Base-by-base conservation (phyloP, 2,329 filamentous ascomycete genomes). In the Talaromyces funiculosus region DNA sequence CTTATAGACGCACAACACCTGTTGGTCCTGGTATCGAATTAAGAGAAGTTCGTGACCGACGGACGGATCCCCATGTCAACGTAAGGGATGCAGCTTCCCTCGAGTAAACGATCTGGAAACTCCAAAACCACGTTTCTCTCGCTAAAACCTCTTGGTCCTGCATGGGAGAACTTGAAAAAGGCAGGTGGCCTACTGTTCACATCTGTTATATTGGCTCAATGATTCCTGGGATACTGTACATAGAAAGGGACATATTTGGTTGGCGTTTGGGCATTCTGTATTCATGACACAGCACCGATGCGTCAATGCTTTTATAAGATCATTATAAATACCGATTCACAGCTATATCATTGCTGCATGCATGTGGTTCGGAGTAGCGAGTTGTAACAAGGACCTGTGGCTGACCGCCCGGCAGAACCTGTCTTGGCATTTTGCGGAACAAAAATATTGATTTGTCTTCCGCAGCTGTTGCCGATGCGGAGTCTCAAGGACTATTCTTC, bases 1-100 rank as follows among this genome's bases (percentile, higher is more conserved):
- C 73, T 18, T 77, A 90, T 70, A 82, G 90, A 71, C 81, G 81
- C 69, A 78, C 82, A 53, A 84, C 89, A 63, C 75, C 88, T 33
- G 83, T 92, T 57, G 92, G 92, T 0, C 90, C 91, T 3, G 92
- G 92, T 12, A 86, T 97, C 64, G 92, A 96, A 74, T 82, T 92
- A 65, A 82, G 86, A 68, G 85, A 92, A 59, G 82, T 86, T 69
- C 83, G 85, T 45, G 77, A 83, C 62, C 69, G 71, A 64, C 77
- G 82, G 70, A 73, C 81, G 67, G 77, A 79, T 67, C 75, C 75
- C 62, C 77, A 77, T 40, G 77, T 81, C 68, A 82, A 84, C 66
- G 68, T 93, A 69, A 80, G 86, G 61, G 86, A 88, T 69, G 81
- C 88, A 66, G 84, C 88, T 16, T 84, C 86, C 65, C 70, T 91